Evolutionary conservation across 129 eudicot genomes (phyloP), one percentile per base, ranked within the genome.

Genomic region (Silybum marianum): DNA sequence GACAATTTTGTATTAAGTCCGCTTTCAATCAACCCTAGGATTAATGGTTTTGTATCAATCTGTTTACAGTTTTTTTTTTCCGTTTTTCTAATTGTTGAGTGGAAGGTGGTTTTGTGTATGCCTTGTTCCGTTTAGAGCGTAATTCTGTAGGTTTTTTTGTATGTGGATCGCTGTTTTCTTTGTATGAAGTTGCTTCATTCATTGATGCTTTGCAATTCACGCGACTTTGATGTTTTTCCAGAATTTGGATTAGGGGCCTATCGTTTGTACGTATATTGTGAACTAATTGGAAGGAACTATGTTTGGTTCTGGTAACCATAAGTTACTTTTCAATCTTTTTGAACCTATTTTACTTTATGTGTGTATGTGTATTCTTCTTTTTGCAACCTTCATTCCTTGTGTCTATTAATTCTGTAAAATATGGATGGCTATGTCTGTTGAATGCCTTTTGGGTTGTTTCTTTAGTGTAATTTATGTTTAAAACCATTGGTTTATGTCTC

Each of bases 301-400:
- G 86, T 74, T 74, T 30, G 58, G 70, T 44, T 44, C 75, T 44
- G 67, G 84, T 74, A 81, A 42, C 85, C 54, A 80, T 81, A 81
- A 81, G 85, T 46, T 44, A 21, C 13, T 19, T 74, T 30, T 5
- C 44, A 0, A 10, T 40, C 11, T 51, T 58, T 10, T 21, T 48
- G 69, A 19, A 71, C 44, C 62, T 54, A 44, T 69, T 28, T 21
- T 25, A 60, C 63, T 80, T 62, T n/a, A 32, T 42, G 54, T 10
- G 38, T 62, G 39, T 34, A 9, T 10, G 6, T 13, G 19, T 19
- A 34, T 69, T 69, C 16, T 16, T 28, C 3, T 51, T 54, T 54
- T 14, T 18, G 9, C 22, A 8, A 8, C 62, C 19, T 13, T 14
- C n/a, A 13, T 48, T 48, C 3, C 19, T 13, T 48, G 6, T 13